Evolutionary conservation across 345 rosid genomes (phyloP).

Genomic region (Cochlearia excelsa): DNA sequence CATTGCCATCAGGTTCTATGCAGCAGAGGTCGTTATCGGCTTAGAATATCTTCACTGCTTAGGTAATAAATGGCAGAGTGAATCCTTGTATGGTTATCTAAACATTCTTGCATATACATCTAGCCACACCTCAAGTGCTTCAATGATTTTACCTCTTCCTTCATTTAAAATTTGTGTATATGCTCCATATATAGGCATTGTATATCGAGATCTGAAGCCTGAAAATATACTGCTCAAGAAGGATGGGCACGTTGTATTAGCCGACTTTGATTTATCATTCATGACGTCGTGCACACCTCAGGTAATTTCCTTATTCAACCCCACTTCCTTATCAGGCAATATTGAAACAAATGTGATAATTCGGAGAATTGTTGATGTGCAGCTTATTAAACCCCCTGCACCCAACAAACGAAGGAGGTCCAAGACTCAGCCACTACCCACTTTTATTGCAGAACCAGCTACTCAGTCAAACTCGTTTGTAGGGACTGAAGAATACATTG

Average conservation of each 20-base stretch:
- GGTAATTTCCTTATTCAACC: slow-evolving; percentile 39
- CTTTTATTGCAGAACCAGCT: slow-evolving; percentile 84
- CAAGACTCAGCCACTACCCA: slow-evolving; percentile 64
- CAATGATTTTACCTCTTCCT: not conserved
- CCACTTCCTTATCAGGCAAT: slow-evolving; percentile 2
- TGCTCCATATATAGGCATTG: slow-evolving; percentile 56
- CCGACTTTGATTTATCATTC: slow-evolving; percentile 93
- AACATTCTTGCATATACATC: slow-evolving; percentile 5
- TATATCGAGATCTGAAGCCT: slow-evolving; percentile 93
- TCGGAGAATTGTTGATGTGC: slow-evolving; percentile 20
- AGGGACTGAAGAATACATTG: slow-evolving; percentile 96
- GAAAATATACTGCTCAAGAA: slow-evolving; percentile 83
- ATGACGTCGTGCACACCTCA: slow-evolving; percentile 71
- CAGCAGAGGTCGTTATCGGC: slow-evolving; percentile 81
- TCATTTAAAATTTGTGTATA: slow-evolving; percentile 5
- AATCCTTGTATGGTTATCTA: slow-evolving; percentile 6
- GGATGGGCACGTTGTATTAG: slow-evolving; percentile 78
- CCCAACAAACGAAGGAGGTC: slow-evolving; percentile 63
- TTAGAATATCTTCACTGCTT: slow-evolving; percentile 97
- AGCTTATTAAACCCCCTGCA: slow-evolving; percentile 58
- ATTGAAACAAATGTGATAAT: slow-evolving; percentile 2
- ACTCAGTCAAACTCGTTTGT: slow-evolving; percentile 85
- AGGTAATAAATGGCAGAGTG: slow-evolving; percentile 44
- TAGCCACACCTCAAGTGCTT: not conserved
- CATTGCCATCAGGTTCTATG: slow-evolving; percentile 69